Evolutionary conservation across 306 rosid genomes (phyloP).

Genomic region (Vigna unguiculata): DNA sequence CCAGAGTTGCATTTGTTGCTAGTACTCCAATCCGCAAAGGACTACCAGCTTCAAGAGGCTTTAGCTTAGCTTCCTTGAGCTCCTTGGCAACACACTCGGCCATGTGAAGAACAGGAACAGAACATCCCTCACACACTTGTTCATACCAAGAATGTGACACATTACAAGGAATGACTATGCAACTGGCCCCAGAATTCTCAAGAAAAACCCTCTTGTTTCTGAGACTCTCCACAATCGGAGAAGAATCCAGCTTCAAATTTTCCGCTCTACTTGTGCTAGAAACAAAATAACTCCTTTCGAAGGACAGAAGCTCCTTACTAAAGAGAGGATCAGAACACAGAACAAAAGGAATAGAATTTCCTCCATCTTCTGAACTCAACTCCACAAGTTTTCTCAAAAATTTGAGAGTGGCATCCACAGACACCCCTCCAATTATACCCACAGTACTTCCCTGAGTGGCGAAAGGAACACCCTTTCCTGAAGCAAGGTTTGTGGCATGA

Average conservation of each 20-base stretch:
- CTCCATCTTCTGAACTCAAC: constrained; percentile 64
- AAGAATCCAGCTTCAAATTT: constrained; percentile 50
- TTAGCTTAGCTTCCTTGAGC: constrained; percentile 87
- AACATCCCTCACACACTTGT: constrained; percentile 68
- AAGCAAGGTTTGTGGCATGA: constrained; percentile 49
- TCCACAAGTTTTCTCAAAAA: constrained; percentile 68
- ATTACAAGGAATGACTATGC: constrained; percentile 89
- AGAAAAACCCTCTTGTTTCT: constrained; percentile 65
- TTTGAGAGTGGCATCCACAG: constrained; percentile 64
- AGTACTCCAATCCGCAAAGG: constrained; percentile 77
- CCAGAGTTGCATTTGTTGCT: constrained; percentile 66
- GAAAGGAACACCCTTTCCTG: constrained; percentile 47
- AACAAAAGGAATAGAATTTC: constrained; percentile 61
- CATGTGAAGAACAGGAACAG: constrained; percentile 77
- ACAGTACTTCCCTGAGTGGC: constrained; percentile 47
- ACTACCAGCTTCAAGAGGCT: constrained; percentile 86
- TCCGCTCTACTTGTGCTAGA: constrained; percentile 48
- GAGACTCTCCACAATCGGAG: constrained; percentile 59
- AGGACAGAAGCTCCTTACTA: constrained; percentile 59
- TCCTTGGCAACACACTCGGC: constrained; percentile 81
- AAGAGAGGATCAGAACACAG: constrained; percentile 72
- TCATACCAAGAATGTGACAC: constrained; percentile 83
- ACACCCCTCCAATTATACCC: constrained; percentile 82
- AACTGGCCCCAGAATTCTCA: constrained; percentile 76
- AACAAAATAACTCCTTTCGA: constrained; percentile 57